Evolutionary conservation across 768 basidiomycete species (phyloP).

Genomic region (Boletus sp.): DNA sequence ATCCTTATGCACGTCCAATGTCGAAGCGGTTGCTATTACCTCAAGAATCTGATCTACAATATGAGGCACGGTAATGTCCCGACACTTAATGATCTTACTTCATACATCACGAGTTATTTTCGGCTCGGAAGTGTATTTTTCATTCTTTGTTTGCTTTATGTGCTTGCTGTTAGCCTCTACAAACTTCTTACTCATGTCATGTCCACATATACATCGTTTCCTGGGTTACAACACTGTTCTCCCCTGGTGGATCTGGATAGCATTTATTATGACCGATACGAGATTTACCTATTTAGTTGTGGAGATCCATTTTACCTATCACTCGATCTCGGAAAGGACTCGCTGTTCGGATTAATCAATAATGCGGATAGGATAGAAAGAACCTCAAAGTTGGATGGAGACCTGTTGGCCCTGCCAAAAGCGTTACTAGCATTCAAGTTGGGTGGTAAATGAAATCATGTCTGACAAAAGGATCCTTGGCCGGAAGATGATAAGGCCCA

Average conservation of each 20-base stretch:
- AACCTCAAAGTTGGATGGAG: neutral
- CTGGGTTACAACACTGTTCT: neutral
- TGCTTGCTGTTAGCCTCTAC: neutral
- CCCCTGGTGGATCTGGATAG: neutral
- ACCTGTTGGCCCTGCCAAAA: neutral
- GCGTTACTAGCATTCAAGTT: neutral
- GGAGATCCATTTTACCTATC: neutral
- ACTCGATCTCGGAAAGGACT: neutral
- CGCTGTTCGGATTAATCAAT: neutral
- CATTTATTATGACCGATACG: neutral
- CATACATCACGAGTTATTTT: neutral
- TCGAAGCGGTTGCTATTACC: conserved; percentile 21
- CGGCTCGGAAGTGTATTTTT: neutral
- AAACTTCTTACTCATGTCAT: neutral
- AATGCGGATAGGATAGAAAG: neutral
- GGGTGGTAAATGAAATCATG: neutral
- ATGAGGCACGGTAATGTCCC: neutral
- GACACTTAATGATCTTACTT: neutral
- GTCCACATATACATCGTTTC: neutral
- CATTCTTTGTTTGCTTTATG: neutral
- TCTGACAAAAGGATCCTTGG: neutral
- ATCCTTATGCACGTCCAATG: conserved; percentile 19
- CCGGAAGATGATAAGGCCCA: neutral
- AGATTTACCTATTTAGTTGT: neutral
- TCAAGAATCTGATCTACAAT: conserved; percentile 4